Evolutionary conservation across 2,329 filamentous ascomycete genomes (phyloP), one percentile per base, ranked within the genome.

Genomic region (Colletotrichum sidae): DNA sequence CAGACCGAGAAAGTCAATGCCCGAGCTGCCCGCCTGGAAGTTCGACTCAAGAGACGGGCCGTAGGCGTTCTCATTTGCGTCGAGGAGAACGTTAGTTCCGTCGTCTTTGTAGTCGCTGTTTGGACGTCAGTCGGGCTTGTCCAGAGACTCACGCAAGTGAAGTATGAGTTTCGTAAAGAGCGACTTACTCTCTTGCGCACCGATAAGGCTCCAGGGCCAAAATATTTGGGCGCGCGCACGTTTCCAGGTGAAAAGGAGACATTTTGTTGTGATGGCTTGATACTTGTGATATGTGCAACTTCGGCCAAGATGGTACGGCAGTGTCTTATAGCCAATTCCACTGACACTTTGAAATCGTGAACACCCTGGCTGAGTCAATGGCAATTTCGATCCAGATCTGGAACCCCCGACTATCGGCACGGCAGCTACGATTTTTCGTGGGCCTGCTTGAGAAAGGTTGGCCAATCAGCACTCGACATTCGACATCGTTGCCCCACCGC

Each of bases 21-120:
- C 81, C 17, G 90, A 83, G 35, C 84, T 82, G 39, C 75, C 73
- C 55, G 83, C 76, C 10, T 86, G 78, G 54, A 83, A 81, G 10
- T 83, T 81, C 45, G 84, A 74, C 1, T 84, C 81, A 53, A 97
- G 81, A 2, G 92, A 91, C 0, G 96, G 95, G 0, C 96, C 96
- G 73, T 91, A 97, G 65, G 96, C 94, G 75, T 99, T 99, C 81
- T 99, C 96, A 74, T 99, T 99, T 72, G 96, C 96, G 77, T 99
- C 96, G 70, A 99, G 91, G 56, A 99, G 90, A 73, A 98, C 89
- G 75, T 98, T 98, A 65, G 90, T 95, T 71, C 96, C 96, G 76
- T 99, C 92, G 77, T 99, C 95, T 82, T 99, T 97, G 87, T 99
- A 98, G 86, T 99, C 96, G 82, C 93, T 96, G 75, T 55, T 52